These are phyloP conservation scores for Gossypium davidsonii DNA, from an alignment of 441 rosid species.

Conservation along the genomic window DNA sequence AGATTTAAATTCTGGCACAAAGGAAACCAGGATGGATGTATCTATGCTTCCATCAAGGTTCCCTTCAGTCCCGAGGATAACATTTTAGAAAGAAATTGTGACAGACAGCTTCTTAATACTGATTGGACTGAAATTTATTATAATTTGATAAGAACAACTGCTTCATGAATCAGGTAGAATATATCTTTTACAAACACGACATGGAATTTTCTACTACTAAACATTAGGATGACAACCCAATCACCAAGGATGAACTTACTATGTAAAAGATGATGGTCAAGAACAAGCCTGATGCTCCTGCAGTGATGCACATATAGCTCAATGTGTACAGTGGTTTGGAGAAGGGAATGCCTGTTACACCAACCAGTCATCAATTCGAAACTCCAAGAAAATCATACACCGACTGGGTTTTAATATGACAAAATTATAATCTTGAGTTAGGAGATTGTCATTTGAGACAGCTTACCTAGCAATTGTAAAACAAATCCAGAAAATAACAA, in stretches of 20 bases:
- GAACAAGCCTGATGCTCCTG: conserved; percentile 55
- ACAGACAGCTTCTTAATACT: not conserved
- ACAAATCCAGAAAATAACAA: conserved; percentile 38
- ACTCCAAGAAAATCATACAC: not conserved
- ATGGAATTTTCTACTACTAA: not conserved
- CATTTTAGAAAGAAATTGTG: not conserved
- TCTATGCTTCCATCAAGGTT: not conserved
- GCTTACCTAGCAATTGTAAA: conserved; percentile 36
- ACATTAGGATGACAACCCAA: conserved; percentile 5
- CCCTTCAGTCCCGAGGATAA: not conserved
- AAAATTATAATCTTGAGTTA: not conserved
- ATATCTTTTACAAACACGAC: not conserved
- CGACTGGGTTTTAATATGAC: not conserved
- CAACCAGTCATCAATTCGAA: conserved; percentile 5
- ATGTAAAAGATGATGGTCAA: conserved; percentile 40
- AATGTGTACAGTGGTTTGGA: conserved; percentile 55
- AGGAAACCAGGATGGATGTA: not conserved
- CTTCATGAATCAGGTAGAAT: not conserved
- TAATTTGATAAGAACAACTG: not conserved
- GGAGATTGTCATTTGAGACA: not conserved
- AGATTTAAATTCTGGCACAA: not conserved
- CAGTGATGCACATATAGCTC: conserved; percentile 52
- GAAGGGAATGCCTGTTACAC: conserved; percentile 47
- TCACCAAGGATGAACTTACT: conserved; percentile 26
- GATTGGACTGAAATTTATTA: not conserved